Evolutionary conservation across 306 rosid species (phyloP).

Genomic region (Trichosanthes truncata): DNA sequence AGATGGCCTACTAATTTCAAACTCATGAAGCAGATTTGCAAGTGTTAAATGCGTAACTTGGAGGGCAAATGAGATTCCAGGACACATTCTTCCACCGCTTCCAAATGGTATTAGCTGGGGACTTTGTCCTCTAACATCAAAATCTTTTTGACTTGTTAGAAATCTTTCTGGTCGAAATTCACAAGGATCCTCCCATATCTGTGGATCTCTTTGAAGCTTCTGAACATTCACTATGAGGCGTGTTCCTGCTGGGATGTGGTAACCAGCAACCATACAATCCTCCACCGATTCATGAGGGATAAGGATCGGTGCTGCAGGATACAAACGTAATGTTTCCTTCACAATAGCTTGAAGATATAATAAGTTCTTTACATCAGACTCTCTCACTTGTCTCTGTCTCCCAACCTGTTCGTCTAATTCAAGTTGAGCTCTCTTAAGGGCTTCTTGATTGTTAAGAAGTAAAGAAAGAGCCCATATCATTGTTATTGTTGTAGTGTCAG

Average conservation of each 20-base stretch:
- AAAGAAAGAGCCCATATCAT: constrained; percentile 13
- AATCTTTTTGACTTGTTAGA: background rate
- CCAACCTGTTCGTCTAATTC: constrained; percentile 16
- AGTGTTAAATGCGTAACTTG: constrained; percentile 14
- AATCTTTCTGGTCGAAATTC: constrained; percentile 22
- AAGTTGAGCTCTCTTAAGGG: background rate
- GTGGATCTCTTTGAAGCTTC: constrained; percentile 24
- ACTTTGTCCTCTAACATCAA: constrained; percentile 16
- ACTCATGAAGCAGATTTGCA: constrained; percentile 19
- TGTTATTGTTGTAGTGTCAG: constrained; percentile 2
- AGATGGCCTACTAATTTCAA: constrained; percentile 6
- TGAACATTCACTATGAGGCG: constrained; percentile 16
- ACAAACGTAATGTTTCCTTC: constrained; percentile 25
- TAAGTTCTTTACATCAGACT: constrained; percentile 17
- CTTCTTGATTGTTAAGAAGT: constrained; percentile 5
- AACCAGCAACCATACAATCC: constrained; percentile 20
- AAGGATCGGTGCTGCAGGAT: constrained; percentile 15
- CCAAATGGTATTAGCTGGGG: constrained; percentile 24
- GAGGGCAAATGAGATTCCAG: constrained; percentile 15
- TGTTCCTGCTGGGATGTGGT: constrained; percentile 12
- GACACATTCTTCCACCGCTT: constrained; percentile 13
- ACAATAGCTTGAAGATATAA: constrained; percentile 20
- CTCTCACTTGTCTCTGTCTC: constrained; percentile 9
- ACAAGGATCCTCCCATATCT: constrained; percentile 19
- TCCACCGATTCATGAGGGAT: constrained; percentile 11